Evolutionary conservation across 176 grass and related monocot species (phyloP), one percentile per base, ranked within the genome.

Genomic region (Bonia amplexicaulis): DNA sequence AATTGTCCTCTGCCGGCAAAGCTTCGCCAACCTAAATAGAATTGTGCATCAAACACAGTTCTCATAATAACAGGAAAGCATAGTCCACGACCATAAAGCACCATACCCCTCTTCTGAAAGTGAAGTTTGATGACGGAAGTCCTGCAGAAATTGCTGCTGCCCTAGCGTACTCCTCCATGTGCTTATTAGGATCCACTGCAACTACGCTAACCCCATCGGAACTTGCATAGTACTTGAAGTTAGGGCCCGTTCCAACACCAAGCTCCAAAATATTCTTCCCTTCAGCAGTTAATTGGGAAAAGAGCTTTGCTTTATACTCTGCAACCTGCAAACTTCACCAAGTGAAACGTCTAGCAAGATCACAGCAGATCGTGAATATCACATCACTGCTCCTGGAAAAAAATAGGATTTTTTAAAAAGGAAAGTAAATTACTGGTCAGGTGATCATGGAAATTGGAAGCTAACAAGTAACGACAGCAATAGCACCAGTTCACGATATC

Each of bases 131-230:
- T 33, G 52, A 2, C 33, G 86, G 88, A 57, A 96, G 86, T 51
- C 93, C 91, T 46, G 90, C 90, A 37, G 91, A 82, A 37, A 62
- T 58, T 15, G 96, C 96, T 51, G 90, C 85, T 35, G 83, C 78
- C 22, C 81, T 85, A 1, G 93, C 91, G 86, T 98, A 98, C 49
- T 86, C 88, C 71, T 95, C 93, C 93, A 98, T 98, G 62, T 95
- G 84, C 65, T 88, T 94, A 60, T 94, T 94, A 79, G 96, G 91
- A 86, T 98, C 96, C 73, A 98, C 96, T 61, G 84, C 91, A 77
- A 79, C 48, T 29, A 98, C 80, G 19, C 59, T 85, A 22, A 90
- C 61, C 62, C 60, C 69, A 53, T 37, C 70, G 40, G 60, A 26
- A 54, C 31, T 81, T 77, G 86, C 91, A 71, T 98, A 94, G 60